Evolutionary conservation across 1,284 basidiomycete genomes (phyloP), one percentile per base, ranked within the genome.

Genomic region (Coniophora puteana): DNA sequence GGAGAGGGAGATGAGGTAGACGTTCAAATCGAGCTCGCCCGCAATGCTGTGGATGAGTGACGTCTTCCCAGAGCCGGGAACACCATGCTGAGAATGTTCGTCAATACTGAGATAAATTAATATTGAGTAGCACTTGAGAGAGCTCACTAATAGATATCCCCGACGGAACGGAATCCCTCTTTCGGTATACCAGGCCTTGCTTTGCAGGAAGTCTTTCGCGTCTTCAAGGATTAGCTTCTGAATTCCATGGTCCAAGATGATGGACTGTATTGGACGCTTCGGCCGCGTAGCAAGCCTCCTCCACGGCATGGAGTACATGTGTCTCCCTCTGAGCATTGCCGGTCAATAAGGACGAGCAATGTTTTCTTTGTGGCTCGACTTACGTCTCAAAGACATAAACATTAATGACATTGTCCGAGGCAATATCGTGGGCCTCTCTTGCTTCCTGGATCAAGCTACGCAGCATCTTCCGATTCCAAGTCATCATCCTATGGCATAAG

Each of bases 1-100:
- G 3, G 84, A 80, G n/a, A 91, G 72, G 1, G 83, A 82, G 30
- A 91, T 60, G 34, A 87, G 75, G 57, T 85, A 90, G 33, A 91
- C 76, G 49, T 89, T 76, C 20, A 90, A 66, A 3, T 73, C 74
- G 24, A 91, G 73, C 58, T 86, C 84, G 11, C 86, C 83, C 0
- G 88, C 88, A 11, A 92, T 63, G 29, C 79, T 78, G 47, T 87
- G 83, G 40, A 90, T 80, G 51, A 84, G 67, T 18, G 80, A 84
- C 0, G 84, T 85, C 54, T 89, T 89, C 2, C 88, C 88, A 13
- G 78, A 76, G 12, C 86, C 86, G 17, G 87, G 83, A 4, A 75
- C 78, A 25, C 87, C 87, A 52, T 86, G 74, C 73, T 78, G 50
- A 16, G 22, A 24, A 34, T 21, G 12, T 13, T 11, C 29, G 26